These are phyloP conservation scores for Mortierella sp. DNA, from an alignment of 371 early-diverging fungal species.

Conservation along the genomic window DNA sequence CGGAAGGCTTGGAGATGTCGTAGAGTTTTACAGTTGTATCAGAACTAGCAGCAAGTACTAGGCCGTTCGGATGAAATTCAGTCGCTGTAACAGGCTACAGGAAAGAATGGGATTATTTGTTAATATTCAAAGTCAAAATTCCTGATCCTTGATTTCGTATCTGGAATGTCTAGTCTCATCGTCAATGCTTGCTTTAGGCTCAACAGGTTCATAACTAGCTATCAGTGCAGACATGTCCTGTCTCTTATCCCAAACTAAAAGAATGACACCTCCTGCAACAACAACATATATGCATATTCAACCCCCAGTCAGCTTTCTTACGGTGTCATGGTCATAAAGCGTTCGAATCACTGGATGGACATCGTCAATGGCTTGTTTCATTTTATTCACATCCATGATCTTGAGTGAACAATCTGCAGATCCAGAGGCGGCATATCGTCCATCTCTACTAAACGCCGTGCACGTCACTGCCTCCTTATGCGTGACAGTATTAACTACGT, in stretches of 20 bases:
- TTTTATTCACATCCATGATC: conserved; percentile 86
- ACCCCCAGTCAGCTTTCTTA: conserved; percentile 24
- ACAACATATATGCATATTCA: not conserved
- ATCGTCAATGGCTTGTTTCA: conserved; percentile 79
- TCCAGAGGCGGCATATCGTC: conserved; percentile 79
- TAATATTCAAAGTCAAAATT: not conserved
- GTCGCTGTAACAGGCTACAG: conserved; percentile 82
- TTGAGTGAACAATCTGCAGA: conserved; percentile 91
- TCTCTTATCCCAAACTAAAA: too few species aligned
- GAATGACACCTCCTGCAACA: too few species aligned
- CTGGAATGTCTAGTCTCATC: not conserved
- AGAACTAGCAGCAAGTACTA: conserved; percentile 89
- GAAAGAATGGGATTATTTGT: not conserved
- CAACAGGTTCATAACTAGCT: not conserved
- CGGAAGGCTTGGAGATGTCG: conserved; percentile 84
- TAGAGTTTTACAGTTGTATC: conserved; percentile 92
- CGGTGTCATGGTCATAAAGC: conserved; percentile 86
- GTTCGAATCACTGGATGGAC: conserved; percentile 84
- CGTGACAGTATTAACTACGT: conserved; percentile 44
- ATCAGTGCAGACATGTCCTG: too few species aligned
- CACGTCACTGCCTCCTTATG: conserved; percentile 61
- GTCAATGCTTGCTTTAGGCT: not conserved
- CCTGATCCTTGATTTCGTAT: not conserved
- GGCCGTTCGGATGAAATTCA: conserved; percentile 93
- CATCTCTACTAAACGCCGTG: conserved; percentile 57